Evolutionary conservation across 208 protist genomes (phyloP), one percentile per base, ranked within the genome.

Genomic region (Trypanosoma vivax): DNA sequence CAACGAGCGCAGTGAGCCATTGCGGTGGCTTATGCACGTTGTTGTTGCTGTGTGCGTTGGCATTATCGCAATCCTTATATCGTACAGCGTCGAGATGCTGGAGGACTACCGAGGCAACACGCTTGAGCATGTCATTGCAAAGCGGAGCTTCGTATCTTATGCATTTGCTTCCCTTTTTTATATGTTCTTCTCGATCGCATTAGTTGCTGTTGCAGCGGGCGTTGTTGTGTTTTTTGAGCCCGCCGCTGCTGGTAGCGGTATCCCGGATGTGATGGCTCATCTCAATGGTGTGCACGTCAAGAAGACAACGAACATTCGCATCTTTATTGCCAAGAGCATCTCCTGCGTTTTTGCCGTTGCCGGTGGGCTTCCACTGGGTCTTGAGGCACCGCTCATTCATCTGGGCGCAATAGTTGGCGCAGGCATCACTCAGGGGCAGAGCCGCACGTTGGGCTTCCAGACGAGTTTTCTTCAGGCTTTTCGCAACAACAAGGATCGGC

Each of bases 361-460:
- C 27, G 67, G 82, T 38, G 90, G 92, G 9, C 65, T 98, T 21
- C 85, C 89, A 7, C 90, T 97, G 2, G 96, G 96, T 14, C 84
- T 94, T 37, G 93, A 98, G 73, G 96, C 94, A 0, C 94, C 94
- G 18, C 96, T 98, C 39, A 97, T 98, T 57, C 95, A 98, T 65
- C 86, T 96, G 34, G 96, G 96, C 23, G 86, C 93, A n/a, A 92
- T 97, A 47, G 80, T 92, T 25, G 94, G 84, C 1, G 94, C 90
- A 2, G 90, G 91, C n/a, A 68, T 98, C 23, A 95, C 84, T 19
- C 92, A 97, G 48, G 92, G 90, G 6, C 79, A 83, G 16, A 91
- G 83, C 29, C 73, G 85, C 41, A 92, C 90, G 5, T 58, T 96
- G 3, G 80, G 84, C 14, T 90, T 81, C 49, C 79, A 87, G 34